A percentile compares a stretch with the other conserved stretches of the same genome.
These are phyloP conservation scores for Xylariaceae sp. DNA, from an alignment of 2,329 filamentous ascomycete genomes.

Conservation along the genomic window DNA sequence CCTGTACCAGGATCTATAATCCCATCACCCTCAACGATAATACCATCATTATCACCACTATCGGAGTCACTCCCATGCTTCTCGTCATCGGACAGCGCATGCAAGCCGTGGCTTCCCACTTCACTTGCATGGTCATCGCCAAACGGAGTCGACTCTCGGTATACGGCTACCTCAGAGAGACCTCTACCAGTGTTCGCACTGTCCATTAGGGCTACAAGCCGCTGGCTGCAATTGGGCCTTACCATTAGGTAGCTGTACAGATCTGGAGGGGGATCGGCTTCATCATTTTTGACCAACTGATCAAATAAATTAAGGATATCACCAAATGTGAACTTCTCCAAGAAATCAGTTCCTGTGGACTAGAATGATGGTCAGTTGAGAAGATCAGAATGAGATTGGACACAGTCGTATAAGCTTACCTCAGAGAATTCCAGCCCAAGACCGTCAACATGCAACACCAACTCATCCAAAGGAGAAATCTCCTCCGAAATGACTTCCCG, in stretches of 20 bases:
- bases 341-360: conserved; percentile 26
- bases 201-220: conserved; percentile 27
- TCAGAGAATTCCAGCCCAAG: conserved; percentile 30
- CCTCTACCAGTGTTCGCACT: conserved; percentile 27
- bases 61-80: conserved; percentile 14
- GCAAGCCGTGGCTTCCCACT: conserved; percentile 4
- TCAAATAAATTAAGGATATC: conserved; percentile 27
- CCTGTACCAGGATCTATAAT: conserved; percentile 6
- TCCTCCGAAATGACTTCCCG: conserved; percentile 28
- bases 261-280: conserved; percentile 17
- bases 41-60: conserved; percentile 8
- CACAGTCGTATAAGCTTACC: conserved; percentile 16
- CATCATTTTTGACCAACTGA: conserved; percentile 27
- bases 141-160: conserved; percentile 20
- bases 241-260: conserved; percentile 29
- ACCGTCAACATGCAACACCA: conserved; percentile 29
- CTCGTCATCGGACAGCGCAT: conserved; percentile 12
- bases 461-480: conserved; percentile 29
- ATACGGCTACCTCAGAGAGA: conserved; percentile 27
- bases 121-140: conserved; percentile 12
- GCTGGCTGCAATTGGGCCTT: conserved; percentile 27
- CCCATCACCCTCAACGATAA: conserved; percentile 17
- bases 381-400: not conserved
- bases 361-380: conserved; percentile 17
- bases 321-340: conserved; percentile 26